A percentile compares a stretch with the other conserved stretches of the same genome.
Evolutionary conservation across 768 basidiomycete genomes (phyloP).

Genomic region (Mycena vitilis): DNA sequence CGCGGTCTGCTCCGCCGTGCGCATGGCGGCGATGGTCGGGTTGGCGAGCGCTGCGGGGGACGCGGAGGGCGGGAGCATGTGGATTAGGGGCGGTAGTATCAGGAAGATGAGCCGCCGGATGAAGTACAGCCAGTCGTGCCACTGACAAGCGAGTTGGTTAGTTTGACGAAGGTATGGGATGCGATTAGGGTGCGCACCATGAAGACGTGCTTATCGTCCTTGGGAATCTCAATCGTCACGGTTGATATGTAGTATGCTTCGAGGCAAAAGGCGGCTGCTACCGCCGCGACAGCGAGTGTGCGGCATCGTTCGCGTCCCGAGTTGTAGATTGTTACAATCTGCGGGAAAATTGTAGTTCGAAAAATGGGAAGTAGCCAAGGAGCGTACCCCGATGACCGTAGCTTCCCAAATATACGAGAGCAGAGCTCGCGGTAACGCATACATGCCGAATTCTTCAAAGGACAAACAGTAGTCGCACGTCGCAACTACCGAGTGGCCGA

Average conservation of each 20-base stretch:
- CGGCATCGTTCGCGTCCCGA: constrained; percentile 57
- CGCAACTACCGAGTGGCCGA: constrained; percentile 74
- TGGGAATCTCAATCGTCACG: constrained; percentile 58
- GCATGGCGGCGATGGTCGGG: constrained; percentile 45
- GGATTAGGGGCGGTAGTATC: constrained; percentile 62
- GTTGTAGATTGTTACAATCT: constrained; percentile 54
- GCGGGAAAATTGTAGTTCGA: not conserved
- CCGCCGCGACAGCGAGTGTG: constrained; percentile 59
- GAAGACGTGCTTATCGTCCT: constrained; percentile 48
- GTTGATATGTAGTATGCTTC: constrained; percentile 69
- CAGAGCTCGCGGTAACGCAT: constrained; percentile 63
- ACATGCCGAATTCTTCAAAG: constrained; percentile 69
- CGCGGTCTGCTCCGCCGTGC: constrained; percentile 44
- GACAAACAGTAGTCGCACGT: constrained; percentile 76
- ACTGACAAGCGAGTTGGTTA: constrained; percentile 52
- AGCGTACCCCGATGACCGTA: constrained; percentile 61
- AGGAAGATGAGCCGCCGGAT: constrained; percentile 71
- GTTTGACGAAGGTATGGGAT: not conserved
- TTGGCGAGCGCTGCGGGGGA: constrained; percentile 47
- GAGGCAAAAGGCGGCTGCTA: constrained; percentile 43
- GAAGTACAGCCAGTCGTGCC: constrained; percentile 71
- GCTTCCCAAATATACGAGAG: constrained; percentile 71
- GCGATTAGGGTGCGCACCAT: constrained; percentile 48
- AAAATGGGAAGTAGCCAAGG: not conserved
- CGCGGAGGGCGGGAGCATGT: constrained; percentile 52